These are phyloP conservation scores for Neopestalotiopsis sp. DNA, from an alignment of 2,329 filamentous ascomycete species.

Conservation along the genomic window DNA sequence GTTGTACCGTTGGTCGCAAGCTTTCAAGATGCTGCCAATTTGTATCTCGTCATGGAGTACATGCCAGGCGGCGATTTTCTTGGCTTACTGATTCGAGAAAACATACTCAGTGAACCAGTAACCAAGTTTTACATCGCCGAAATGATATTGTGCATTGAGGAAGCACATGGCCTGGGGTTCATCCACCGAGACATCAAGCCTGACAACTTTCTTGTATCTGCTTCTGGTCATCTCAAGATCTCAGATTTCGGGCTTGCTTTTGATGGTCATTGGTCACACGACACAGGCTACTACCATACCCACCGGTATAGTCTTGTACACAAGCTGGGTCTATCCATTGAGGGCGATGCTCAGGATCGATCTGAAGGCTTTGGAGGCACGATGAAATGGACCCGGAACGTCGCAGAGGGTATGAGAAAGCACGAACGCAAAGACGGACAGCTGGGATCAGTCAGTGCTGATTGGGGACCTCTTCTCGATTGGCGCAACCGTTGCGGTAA, in stretches of 20 bases:
- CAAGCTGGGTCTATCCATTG: slow-evolving; percentile 75
- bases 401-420: slow-evolving; percentile 43
- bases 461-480: slow-evolving; percentile 59
- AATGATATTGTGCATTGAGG: slow-evolving; percentile 95
- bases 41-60: slow-evolving; percentile 98
- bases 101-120: slow-evolving; percentile 77
- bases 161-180: slow-evolving; percentile 84
- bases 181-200: slow-evolving; percentile 97
- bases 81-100: slow-evolving; percentile 82
- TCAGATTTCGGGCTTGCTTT: slow-evolving; percentile 97
- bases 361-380: slow-evolving; percentile 40
- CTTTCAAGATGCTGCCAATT: slow-evolving; percentile 82
- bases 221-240: slow-evolving; percentile 89
- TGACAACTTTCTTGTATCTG: slow-evolving; percentile 92
- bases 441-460: slow-evolving; percentile 41
- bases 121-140: slow-evolving; percentile 90
- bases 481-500: slow-evolving; percentile 74
- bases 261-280: slow-evolving; percentile 93
- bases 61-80: slow-evolving; percentile 97
- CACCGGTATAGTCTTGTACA: slow-evolving; percentile 80
- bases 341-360: slow-evolving; percentile 75
- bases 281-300: slow-evolving; percentile 83
- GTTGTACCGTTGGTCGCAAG: slow-evolving; percentile 86
- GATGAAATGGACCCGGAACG: slow-evolving; percentile 45
- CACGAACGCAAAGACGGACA: slow-evolving; percentile 44